phyloP scores from a whole-genome alignment of 441 rosid genomes.

The Bocquillonia castaneifolia region DNA sequence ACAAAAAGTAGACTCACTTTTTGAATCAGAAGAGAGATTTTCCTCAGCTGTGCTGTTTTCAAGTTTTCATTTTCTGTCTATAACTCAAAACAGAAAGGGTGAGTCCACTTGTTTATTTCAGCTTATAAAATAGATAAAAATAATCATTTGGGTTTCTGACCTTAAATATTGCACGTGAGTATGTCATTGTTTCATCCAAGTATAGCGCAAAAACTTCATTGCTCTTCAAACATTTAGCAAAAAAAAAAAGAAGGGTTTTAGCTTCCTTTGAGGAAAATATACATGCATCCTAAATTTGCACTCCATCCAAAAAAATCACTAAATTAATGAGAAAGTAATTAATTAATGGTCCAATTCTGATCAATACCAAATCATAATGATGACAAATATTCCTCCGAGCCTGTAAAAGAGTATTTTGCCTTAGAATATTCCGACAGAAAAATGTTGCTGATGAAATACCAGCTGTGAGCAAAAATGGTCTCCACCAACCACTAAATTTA shows the following conservation, averaged over 20 bases:
- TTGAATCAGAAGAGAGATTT: constrained; percentile 55
- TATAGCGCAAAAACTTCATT: constrained; percentile 75
- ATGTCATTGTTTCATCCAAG: constrained; percentile 88
- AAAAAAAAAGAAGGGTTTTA: too few relatives aligned
- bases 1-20: constrained; percentile 55
- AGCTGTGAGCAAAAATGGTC: constrained; percentile 70
- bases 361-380: constrained; percentile 83
- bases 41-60: constrained; percentile 64
- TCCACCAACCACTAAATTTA: constrained; percentile 88
- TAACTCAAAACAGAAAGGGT: neutral
- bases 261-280: neutral
- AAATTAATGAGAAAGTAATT: too few relatives aligned
- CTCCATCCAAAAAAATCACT: too few relatives aligned
- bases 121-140: neutral
- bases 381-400: constrained; percentile 87
- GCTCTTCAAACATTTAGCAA: constrained; percentile 38
- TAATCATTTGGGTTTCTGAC: constrained; percentile 23
- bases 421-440: constrained; percentile 56
- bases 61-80: constrained; percentile 60
- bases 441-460: constrained; percentile 62
- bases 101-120: too few relatives aligned
- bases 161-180: constrained; percentile 84
- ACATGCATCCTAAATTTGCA: too few relatives aligned
- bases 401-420: constrained; percentile 78
- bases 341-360: too few relatives aligned